These are phyloP conservation scores for Colletotrichum sp. DNA, from an alignment of 2,329 filamentous ascomycete species.

Conservation along the genomic window DNA sequence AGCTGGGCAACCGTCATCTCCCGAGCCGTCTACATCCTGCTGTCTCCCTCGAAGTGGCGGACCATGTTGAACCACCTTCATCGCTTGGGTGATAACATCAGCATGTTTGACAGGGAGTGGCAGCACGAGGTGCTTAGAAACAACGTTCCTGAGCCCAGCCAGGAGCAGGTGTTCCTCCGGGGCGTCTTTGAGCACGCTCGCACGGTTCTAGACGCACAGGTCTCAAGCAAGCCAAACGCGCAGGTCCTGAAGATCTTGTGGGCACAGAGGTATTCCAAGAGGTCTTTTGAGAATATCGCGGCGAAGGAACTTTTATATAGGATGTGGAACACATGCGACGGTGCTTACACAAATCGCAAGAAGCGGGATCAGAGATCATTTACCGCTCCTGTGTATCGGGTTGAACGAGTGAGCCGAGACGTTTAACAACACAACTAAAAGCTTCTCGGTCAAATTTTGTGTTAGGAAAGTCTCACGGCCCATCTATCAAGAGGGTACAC, in stretches of 20 bases:
- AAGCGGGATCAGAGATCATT: not conserved
- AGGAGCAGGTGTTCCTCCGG: not conserved
- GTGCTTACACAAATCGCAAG: not conserved
- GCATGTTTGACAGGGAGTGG: not conserved
- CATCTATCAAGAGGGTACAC: not conserved
- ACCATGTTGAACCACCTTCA: not conserved
- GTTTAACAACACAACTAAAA: not conserved
- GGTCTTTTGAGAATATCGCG: not conserved
- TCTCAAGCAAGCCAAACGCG: not conserved
- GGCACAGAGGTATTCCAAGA: not conserved
- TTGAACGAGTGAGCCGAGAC: not conserved
- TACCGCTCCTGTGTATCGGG: not conserved
- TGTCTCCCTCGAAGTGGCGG: not conserved
- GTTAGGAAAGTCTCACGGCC: not conserved
- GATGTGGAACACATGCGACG: not conserved
- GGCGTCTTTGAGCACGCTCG: not conserved
- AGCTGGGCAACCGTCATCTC: not conserved
- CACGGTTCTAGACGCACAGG: not conserved
- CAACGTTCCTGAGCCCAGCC: not conserved
- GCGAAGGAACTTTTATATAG: not conserved
- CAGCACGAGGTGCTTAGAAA: not conserved
- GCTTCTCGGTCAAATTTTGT: not conserved
- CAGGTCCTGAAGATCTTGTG: not conserved
- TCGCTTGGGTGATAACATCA: not conserved
- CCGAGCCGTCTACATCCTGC: not conserved